These are phyloP conservation scores for Nitzschia putrida DNA, from an alignment of 108 stramenopile genomes.

Conservation along the genomic window DNA sequence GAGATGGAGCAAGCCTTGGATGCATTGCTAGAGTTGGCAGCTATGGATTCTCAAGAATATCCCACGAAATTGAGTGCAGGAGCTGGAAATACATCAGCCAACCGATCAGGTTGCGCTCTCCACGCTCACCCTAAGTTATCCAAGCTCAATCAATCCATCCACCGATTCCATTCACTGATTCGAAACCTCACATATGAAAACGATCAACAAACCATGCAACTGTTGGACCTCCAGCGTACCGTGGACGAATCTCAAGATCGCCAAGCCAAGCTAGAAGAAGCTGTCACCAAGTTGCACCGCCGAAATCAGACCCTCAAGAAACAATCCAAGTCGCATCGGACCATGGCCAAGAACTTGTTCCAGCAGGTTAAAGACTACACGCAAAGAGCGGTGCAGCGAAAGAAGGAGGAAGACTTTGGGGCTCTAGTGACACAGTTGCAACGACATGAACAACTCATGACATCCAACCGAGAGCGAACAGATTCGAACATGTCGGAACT, in stretches of 20 bases:
- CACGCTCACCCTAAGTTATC: slow-evolving; percentile 7
- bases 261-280: slow-evolving; percentile 27
- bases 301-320: slow-evolving; percentile 39
- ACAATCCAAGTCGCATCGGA: slow-evolving; percentile 17
- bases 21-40: slow-evolving; percentile 19
- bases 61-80: slow-evolving; percentile 6
- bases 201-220: slow-evolving; percentile 31
- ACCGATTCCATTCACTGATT: slow-evolving; percentile 42
- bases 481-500: slow-evolving; percentile 31
- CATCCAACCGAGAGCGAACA: slow-evolving; percentile 12
- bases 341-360: slow-evolving; percentile 4
- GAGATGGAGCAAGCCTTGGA: slow-evolving; percentile 16
- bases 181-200: slow-evolving; percentile 33
- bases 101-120: not conserved
- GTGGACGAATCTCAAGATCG: slow-evolving; percentile 10
- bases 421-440: slow-evolving; percentile 4
- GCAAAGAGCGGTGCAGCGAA: not conserved
- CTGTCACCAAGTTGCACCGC: slow-evolving; percentile 29
- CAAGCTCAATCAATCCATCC: slow-evolving; percentile 29
- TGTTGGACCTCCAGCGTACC: slow-evolving; percentile 15
- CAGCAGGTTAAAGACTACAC: slow-evolving; percentile 1
- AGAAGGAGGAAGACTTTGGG: slow-evolving; percentile 12
- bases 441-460: slow-evolving; percentile 15
- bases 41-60: slow-evolving; percentile 36
- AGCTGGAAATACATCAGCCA: too few species aligned